These are phyloP conservation scores for Climacium dendroides DNA, from an alignment of 225 moss, liverwort and hornwort genomes.

Conservation along the genomic window DNA sequence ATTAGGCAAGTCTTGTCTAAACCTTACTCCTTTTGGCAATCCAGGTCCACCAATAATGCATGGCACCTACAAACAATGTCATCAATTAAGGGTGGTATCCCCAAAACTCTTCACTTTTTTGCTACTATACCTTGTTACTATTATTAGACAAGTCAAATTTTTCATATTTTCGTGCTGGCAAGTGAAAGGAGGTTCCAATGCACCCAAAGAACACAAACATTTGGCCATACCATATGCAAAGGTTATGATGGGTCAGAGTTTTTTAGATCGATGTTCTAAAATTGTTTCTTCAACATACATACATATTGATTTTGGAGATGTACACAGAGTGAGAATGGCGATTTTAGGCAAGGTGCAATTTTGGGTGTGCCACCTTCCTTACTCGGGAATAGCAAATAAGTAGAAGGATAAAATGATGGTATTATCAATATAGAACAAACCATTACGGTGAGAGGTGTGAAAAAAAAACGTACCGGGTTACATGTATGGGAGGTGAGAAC, in stretches of 20 bases:
- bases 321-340: background rate
- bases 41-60: constrained; percentile 49
- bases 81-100: background rate
- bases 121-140: fast-evolving
- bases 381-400: background rate
- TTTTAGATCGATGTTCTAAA: background rate
- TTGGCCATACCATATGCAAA: fast-evolving
- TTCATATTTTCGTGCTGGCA: background rate
- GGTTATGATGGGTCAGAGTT: fast-evolving
- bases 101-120: background rate
- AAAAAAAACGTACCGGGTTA: constrained; percentile 52
- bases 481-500: constrained; percentile 88
- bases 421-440: background rate
- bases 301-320: background rate
- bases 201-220: background rate
- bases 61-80: constrained; percentile 17
- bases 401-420: background rate
- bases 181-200: background rate
- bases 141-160: background rate
- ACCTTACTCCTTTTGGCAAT: constrained; percentile 27
- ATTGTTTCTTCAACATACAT: background rate
- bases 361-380: background rate
- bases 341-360: background rate
- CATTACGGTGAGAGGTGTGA: background rate
- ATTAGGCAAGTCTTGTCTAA: constrained; percentile 28